A percentile compares a stretch with the other conserved stretches of the same genome.
These are phyloP conservation scores for Diplodia mutila DNA, from an alignment of 2,329 filamentous ascomycete genomes.

Conservation along the genomic window DNA sequence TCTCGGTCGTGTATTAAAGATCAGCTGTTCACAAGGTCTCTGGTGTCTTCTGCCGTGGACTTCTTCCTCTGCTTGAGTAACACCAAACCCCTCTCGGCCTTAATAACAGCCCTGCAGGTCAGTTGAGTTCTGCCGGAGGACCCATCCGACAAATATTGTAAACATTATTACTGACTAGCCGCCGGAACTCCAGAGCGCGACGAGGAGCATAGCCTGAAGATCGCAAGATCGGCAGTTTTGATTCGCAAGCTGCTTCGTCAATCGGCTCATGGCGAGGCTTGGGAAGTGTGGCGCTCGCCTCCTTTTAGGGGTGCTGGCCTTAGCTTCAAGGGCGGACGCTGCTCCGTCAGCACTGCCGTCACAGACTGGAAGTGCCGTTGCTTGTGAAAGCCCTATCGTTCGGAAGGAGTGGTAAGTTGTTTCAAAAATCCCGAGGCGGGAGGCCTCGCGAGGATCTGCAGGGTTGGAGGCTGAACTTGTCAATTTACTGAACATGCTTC, in stretches of 20 bases:
- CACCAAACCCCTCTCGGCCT: not conserved
- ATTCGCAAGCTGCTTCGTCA: constrained; percentile 16
- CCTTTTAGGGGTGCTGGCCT: not conserved
- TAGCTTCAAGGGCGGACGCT: not conserved
- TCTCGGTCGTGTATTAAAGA: constrained; percentile 14
- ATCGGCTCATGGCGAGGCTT: constrained; percentile 8
- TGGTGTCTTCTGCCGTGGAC: not conserved
- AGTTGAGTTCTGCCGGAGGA: not conserved
- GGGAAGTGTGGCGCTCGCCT: constrained; percentile 8
- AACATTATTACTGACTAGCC: not conserved
- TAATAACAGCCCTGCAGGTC: not conserved
- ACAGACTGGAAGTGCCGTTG: not conserved
- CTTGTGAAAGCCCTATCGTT: constrained; percentile 9
- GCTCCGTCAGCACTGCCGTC: too few species aligned
- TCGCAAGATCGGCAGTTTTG: not conserved
- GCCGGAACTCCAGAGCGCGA: not conserved
- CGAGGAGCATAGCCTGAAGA: not conserved
- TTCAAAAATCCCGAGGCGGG: not conserved
- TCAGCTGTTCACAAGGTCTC: constrained; percentile 7
- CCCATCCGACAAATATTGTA: not conserved
- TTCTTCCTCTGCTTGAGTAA: not conserved
- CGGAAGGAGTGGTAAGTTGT: constrained; percentile 21
- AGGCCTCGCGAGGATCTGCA: not conserved
- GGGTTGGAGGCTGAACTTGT: not conserved
- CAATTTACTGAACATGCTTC: not conserved